These are phyloP conservation scores for Colletotrichum lentis DNA, from an alignment of 2,329 filamentous ascomycete species.

Conservation along the genomic window DNA sequence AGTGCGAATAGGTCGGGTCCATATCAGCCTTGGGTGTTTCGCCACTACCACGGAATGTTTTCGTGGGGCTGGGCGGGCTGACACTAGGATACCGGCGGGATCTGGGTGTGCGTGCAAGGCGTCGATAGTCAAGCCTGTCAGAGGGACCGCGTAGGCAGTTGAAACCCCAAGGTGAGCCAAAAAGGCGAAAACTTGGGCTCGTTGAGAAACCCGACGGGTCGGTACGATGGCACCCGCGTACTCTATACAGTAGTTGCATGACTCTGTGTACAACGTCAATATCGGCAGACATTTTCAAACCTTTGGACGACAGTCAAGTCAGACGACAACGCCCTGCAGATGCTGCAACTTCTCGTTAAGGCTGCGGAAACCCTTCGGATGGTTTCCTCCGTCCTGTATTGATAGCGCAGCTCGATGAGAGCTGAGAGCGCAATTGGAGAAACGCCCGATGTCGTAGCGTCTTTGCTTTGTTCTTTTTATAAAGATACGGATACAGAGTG, in stretches of 20 bases:
- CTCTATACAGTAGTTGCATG: neutral
- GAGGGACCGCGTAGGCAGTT: neutral
- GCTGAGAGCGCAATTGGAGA: neutral
- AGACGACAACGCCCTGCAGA: neutral
- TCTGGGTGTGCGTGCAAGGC: neutral
- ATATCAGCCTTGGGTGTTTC: slow-evolving; percentile 9
- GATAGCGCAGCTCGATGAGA: slow-evolving; percentile 10
- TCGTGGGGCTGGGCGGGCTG: slow-evolving; percentile 1
- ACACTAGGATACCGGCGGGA: neutral
- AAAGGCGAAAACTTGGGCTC: neutral
- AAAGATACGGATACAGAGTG: neutral
- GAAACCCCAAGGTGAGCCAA: neutral
- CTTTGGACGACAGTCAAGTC: slow-evolving; percentile 12
- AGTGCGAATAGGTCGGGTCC: neutral
- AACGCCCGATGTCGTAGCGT: slow-evolving; percentile 12
- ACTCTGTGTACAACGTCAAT: neutral
- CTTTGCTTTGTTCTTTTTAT: slow-evolving; percentile 1
- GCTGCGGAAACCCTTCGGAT: neutral
- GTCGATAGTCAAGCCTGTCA: slow-evolving; percentile 19
- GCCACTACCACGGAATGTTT: slow-evolving; percentile 16
- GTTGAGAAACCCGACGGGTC: neutral
- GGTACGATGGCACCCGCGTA: neutral
- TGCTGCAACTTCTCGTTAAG: slow-evolving; percentile 9
- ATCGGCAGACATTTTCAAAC: neutral
- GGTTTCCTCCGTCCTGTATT: neutral